A percentile compares a stretch with the other conserved stretches of the same genome.
Evolutionary conservation across 2,329 filamentous ascomycete genomes (phyloP).

Genomic region (Periconia sp.): DNA sequence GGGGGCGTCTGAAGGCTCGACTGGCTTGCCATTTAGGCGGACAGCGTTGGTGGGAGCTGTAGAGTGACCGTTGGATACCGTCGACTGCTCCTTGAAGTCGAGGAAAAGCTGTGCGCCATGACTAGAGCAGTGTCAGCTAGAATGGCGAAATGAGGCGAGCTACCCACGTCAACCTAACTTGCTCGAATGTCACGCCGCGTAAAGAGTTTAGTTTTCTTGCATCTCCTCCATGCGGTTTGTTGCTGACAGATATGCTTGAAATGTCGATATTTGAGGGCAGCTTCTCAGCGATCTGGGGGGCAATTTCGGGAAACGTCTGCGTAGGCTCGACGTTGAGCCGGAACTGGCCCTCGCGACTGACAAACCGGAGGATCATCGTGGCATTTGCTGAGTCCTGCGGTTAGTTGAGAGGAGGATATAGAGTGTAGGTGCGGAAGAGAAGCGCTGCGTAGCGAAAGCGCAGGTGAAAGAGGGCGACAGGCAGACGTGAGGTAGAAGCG

Average conservation of each 20-base stretch:
- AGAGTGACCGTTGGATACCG: conserved; percentile 57
- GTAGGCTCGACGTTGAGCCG: conserved; percentile 78
- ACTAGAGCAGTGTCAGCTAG: conserved; percentile 53
- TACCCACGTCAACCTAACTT: conserved; percentile 63
- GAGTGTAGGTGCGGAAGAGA: not conserved
- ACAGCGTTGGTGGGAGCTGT: conserved; percentile 54
- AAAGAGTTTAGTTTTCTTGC: conserved; percentile 60
- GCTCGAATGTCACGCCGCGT: conserved; percentile 60
- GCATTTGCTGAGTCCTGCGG: conserved; percentile 5
- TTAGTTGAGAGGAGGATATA: not conserved
- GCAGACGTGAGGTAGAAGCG: conserved; percentile 18
- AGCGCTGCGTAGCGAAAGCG: conserved; percentile 5
- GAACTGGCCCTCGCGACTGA: conserved; percentile 91
- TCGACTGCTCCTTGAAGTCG: conserved; percentile 70
- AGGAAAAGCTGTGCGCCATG: conserved; percentile 93
- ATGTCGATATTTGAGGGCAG: conserved; percentile 63
- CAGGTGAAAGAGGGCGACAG: conserved; percentile 8
- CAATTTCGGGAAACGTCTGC: conserved; percentile 70
- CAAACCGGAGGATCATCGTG: conserved; percentile 81
- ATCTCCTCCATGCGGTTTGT: conserved; percentile 65
- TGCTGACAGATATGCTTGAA: conserved; percentile 63
- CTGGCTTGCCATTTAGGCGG: conserved; percentile 78
- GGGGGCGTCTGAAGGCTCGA: conserved; percentile 72
- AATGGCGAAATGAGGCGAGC: conserved; percentile 10
- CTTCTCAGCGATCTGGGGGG: conserved; percentile 63